Conservation (phyloP, 2,329 filamentous ascomycete genomes). For the Phialocephala subalpina region DNA sequence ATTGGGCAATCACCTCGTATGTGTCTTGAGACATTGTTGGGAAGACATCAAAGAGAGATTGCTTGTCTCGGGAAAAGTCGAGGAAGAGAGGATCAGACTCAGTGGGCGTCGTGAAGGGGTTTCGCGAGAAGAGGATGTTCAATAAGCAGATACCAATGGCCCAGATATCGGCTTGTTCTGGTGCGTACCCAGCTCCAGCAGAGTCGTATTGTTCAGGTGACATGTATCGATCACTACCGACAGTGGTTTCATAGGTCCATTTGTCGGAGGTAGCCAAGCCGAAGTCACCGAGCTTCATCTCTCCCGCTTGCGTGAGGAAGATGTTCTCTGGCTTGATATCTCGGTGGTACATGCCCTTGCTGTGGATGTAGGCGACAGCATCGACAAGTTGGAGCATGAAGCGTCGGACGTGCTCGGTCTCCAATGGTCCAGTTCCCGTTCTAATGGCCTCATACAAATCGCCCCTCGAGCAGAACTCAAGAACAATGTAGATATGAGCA, state of each 20-base stretch:
- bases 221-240: slow-evolving; percentile 99
- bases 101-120: slow-evolving; percentile 91
- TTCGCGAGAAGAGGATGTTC: slow-evolving; percentile 96
- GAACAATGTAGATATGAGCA: slow-evolving; percentile 87
- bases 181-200: slow-evolving; percentile 85
- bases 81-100: slow-evolving; percentile 91
- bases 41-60: slow-evolving; percentile 97
- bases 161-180: slow-evolving; percentile 94
- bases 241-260: slow-evolving; percentile 92
- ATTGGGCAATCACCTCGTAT: slow-evolving; percentile 90
- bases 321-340: slow-evolving; percentile 99
- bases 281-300: slow-evolving; percentile 97
- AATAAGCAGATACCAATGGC: slow-evolving; percentile 95
- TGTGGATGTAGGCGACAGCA: slow-evolving; percentile 89
- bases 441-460: slow-evolving; percentile 98
- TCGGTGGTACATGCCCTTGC: slow-evolving; percentile 90
- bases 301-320: slow-evolving; percentile 85
- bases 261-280: slow-evolving; percentile 88
- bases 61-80: slow-evolving; percentile 92
- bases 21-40: slow-evolving; percentile 99
- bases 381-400: slow-evolving; percentile 97
- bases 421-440: slow-evolving; percentile 83
- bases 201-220: slow-evolving; percentile 98
- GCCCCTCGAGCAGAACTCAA: slow-evolving; percentile 95
- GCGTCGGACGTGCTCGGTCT: slow-evolving; percentile 95